Conservation (phyloP, 2,329 filamentous ascomycete genomes). For the Tolypocladium inflatum region DNA sequence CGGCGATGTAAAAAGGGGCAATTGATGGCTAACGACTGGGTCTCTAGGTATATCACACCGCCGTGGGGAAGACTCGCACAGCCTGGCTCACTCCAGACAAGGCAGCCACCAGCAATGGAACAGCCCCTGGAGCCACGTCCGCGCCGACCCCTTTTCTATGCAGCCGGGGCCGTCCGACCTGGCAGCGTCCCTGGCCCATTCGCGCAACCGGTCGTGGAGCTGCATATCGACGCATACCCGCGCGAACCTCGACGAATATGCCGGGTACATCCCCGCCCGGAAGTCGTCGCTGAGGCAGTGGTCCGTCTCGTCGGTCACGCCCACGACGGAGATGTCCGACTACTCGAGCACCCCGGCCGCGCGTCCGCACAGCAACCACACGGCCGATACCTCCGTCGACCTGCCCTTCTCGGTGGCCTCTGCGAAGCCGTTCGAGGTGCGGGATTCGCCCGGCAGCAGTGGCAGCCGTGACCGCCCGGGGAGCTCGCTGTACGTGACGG, state of each 20-base stretch:
- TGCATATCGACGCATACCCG: neutral
- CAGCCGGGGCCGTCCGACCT: neutral
- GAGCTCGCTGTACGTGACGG: neutral
- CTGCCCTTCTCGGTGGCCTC: conserved; percentile 6
- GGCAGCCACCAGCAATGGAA: neutral
- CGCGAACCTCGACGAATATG: neutral
- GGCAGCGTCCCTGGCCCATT: neutral
- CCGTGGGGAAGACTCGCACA: neutral
- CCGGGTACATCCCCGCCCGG: conserved; percentile 3
- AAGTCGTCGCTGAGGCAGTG: conserved; percentile 19
- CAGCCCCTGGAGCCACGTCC: neutral
- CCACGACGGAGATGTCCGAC: conserved; percentile 24
- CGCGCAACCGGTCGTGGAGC: neutral
- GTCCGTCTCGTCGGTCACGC: conserved; percentile 33
- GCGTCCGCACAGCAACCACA: conserved; percentile 32
- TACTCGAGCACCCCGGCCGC: conserved; percentile 28
- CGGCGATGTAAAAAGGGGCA: too few species aligned
- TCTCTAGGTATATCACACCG: neutral
- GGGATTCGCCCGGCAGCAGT: neutral
- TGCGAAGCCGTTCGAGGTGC: neutral
- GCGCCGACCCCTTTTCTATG: neutral
- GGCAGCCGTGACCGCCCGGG: neutral
- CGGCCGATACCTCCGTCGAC: conserved; percentile 35
- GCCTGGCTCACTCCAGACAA: neutral
- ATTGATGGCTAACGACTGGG: neutral